Conservation (phyloP, 2,329 filamentous ascomycete species). For the Purpureocillium lavendulum region DNA sequence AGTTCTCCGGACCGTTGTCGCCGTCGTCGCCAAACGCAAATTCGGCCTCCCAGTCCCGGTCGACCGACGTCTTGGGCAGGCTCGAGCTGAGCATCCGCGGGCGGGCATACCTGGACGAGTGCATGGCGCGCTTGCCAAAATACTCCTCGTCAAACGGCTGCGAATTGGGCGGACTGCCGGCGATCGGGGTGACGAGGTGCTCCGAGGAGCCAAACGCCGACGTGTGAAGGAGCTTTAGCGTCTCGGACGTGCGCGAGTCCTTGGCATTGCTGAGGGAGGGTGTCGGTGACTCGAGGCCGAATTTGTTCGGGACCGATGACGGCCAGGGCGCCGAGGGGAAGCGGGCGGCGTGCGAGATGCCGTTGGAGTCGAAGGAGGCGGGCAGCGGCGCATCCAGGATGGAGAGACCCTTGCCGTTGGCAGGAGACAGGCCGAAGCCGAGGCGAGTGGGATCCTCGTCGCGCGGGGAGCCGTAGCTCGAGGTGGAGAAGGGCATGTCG, state of each 20-base stretch:
- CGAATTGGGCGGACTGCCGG: conserved; percentile 40
- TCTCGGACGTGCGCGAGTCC: conserved; percentile 52
- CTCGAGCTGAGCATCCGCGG: conserved; percentile 61
- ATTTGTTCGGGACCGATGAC: conserved; percentile 85
- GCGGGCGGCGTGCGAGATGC: conserved; percentile 82
- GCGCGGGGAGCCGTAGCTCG: conserved; percentile 73
- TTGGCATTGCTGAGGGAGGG: conserved; percentile 59
- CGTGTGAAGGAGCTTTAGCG: conserved; percentile 56
- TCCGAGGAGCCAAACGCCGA: conserved; percentile 60
- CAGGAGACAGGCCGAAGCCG: conserved; percentile 72
- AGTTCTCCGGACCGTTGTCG: conserved; percentile 35
- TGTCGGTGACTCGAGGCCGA: conserved; percentile 79
- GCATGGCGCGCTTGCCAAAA: conserved; percentile 64
- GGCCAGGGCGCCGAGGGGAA: conserved; percentile 74
- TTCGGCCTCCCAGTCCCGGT: conserved; percentile 55
- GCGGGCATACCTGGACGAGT: conserved; percentile 59
- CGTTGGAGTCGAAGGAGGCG: conserved; percentile 92
- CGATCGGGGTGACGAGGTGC: conserved; percentile 46
- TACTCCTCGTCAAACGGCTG: conserved; percentile 50
- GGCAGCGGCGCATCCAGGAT: conserved; percentile 88
- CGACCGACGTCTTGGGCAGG: conserved; percentile 55
- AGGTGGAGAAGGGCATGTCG: conserved; percentile 51
- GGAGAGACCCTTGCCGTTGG: conserved; percentile 64
- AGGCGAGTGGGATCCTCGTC: conserved; percentile 52
- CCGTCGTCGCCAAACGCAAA: conserved; percentile 81